Conservation (phyloP, 441 rosid species). For the Erodium trifolium region DNA sequence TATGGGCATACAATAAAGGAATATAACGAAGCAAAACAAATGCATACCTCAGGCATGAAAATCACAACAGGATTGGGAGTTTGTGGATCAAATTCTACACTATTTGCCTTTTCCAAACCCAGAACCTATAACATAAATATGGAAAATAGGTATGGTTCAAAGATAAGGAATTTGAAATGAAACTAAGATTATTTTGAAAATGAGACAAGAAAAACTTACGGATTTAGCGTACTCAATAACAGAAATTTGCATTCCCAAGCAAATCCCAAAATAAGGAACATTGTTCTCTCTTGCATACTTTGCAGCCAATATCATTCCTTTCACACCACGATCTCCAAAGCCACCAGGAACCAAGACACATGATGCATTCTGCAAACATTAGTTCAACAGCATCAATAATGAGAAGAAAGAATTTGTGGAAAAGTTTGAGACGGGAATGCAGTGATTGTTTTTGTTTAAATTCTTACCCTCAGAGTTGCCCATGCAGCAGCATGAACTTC, state of each 20-base stretch:
- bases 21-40: not conserved
- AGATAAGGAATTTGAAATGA: no score
- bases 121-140: conserved; percentile 40
- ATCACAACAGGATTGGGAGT: conserved; percentile 54
- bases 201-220: conserved; percentile 34
- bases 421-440: not conserved
- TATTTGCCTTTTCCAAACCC: conserved; percentile 56
- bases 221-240: conserved; percentile 69
- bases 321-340: conserved; percentile 74
- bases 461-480: conserved; percentile 54
- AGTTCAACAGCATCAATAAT: not conserved
- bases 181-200: conserved; percentile 6
- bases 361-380: conserved; percentile 47
- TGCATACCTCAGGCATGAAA: conserved; percentile 66
- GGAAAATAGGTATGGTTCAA: conserved; percentile 1
- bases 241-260: conserved; percentile 77
- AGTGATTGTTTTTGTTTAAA: not conserved
- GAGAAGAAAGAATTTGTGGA: not conserved
- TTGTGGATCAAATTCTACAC: conserved; percentile 51
- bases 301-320: conserved; percentile 71
- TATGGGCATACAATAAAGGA: not conserved
- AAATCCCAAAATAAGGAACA: conserved; percentile 69
- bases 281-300: conserved; percentile 63
- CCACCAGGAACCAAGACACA: conserved; percentile 73
- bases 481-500: conserved; percentile 66